These are phyloP conservation scores for Solanum lignicaule DNA, from an alignment of 257 asterid genomes.

Conservation along the genomic window DNA sequence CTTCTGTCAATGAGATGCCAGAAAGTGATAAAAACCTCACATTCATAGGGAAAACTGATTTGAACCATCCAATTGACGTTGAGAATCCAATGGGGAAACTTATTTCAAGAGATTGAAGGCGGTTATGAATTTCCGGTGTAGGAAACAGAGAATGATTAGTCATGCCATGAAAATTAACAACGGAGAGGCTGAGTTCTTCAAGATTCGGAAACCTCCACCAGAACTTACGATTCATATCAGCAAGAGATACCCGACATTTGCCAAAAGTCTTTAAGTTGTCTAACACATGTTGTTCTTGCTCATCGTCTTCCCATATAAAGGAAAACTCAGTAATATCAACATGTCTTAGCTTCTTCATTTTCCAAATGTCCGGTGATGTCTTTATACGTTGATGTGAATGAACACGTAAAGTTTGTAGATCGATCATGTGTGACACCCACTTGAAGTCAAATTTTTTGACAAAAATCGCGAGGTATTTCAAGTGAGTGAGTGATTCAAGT, in stretches of 20 bases:
- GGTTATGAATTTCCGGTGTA: neutral
- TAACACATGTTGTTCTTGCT: neutral
- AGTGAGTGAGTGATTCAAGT: neutral
- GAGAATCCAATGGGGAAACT: neutral
- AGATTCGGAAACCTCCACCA: neutral
- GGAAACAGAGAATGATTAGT: neutral
- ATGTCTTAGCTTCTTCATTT: neutral
- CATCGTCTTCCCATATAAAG: neutral
- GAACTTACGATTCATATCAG: slow-evolving; percentile 1
- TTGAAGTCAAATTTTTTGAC: neutral
- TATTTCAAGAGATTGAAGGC: neutral
- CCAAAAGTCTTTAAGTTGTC: neutral
- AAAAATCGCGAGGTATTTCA: neutral
- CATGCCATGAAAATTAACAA: neutral
- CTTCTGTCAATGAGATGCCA: neutral
- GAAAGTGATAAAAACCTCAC: neutral
- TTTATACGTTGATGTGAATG: neutral
- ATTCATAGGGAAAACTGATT: neutral
- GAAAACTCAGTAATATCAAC: neutral
- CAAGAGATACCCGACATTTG: neutral
- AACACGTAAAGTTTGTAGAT: neutral
- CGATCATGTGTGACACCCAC: neutral
- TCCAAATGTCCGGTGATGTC: neutral
- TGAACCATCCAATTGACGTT: neutral
- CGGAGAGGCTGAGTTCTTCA: neutral